A percentile compares a stretch with the other conserved stretches of the same genome.
Conservation (phyloP, 495 filamentous ascomycete species). For the Xanthoparmelia taractica region DNA sequence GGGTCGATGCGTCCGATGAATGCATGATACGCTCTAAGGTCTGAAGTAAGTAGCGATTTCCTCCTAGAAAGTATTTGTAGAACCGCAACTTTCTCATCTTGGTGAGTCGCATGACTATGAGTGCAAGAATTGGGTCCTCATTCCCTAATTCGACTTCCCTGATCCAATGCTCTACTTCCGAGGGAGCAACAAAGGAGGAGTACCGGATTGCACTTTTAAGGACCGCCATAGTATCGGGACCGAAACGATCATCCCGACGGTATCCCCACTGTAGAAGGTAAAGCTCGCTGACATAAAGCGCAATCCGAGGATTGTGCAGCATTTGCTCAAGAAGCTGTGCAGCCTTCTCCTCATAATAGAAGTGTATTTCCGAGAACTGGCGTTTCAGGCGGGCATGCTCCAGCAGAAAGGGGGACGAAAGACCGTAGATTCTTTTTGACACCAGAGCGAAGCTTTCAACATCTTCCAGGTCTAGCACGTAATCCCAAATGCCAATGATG, state of each 20-base stretch:
- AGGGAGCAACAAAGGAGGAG: no score
- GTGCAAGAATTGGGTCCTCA: neutral
- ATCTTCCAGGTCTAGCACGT: neutral
- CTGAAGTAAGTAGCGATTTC: no score
- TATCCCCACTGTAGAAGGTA: neutral
- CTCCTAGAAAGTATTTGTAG: no score
- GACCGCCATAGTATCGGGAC: no score
- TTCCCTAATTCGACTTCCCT: neutral
- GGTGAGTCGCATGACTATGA: no score
- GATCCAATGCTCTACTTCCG: neutral
- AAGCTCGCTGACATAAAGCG: neutral
- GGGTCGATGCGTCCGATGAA: no score
- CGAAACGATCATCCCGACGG: no score
- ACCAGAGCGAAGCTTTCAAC: neutral
- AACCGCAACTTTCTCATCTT: no score
- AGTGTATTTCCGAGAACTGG: no score
- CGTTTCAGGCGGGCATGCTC: neutral
- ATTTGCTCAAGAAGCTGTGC: neutral
- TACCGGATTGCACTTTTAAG: no score
- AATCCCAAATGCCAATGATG: neutral
- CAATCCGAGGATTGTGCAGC: neutral
- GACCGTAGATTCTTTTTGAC: neutral
- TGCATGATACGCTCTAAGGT: no score
- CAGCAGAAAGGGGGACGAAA: neutral
- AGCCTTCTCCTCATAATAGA: no score